Percentiles rank a stretch among this genome's conserved stretches.
phyloP scores from a whole-genome alignment of 208 protist species.

The Wallacemonas sp. region DNA sequence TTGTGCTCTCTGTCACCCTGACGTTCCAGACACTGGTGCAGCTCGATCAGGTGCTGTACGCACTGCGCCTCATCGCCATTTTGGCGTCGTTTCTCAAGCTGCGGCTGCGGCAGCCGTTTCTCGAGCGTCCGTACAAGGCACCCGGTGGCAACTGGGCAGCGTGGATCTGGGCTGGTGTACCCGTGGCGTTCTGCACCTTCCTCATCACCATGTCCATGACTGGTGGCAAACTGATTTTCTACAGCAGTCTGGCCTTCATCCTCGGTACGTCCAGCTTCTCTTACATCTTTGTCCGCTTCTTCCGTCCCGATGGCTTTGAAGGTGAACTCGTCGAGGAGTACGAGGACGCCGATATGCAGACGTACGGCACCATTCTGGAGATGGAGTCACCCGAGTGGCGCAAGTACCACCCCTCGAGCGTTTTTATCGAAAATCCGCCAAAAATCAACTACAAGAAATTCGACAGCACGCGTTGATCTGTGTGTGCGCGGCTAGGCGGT shows the following conservation, averaged over 20 bases:
- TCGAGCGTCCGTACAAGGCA: conserved; percentile 73
- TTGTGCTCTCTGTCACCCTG: conserved; percentile 62
- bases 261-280: conserved; percentile 58
- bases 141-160: conserved; percentile 62
- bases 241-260: conserved; percentile 49
- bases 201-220: conserved; percentile 71
- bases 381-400: conserved; percentile 75
- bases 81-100: conserved; percentile 73
- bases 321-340: conserved; percentile 82
- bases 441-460: conserved; percentile 40
- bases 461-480: conserved; percentile 8
- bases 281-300: conserved; percentile 57
- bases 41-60: conserved; percentile 86
- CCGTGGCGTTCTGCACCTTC: conserved; percentile 67
- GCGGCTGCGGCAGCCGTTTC: conserved; percentile 59
- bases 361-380: conserved; percentile 77
- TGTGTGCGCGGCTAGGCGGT: not conserved
- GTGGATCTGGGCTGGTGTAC: conserved; percentile 56
- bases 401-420: conserved; percentile 45
- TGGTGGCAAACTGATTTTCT: conserved; percentile 46
- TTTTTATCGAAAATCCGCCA: conserved; percentile 59
- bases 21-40: conserved; percentile 81
- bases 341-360: conserved; percentile 79
- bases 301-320: conserved; percentile 75
- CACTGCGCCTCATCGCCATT: conserved; percentile 74